These are phyloP conservation scores for Boletus sp. DNA, from an alignment of 768 basidiomycete species.

Conservation along the genomic window DNA sequence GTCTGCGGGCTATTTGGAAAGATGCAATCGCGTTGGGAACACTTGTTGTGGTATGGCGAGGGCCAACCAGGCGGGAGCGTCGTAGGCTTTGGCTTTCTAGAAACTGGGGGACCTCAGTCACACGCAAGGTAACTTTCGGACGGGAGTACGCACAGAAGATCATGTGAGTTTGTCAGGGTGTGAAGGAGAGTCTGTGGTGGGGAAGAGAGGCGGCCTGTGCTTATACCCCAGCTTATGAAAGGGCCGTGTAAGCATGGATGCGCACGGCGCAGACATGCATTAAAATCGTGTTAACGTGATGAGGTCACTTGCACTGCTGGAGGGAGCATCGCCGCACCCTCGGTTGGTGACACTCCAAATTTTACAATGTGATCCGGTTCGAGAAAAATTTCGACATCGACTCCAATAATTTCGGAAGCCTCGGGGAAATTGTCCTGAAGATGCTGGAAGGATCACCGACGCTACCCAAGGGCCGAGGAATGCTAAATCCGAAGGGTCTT, in stretches of 20 bases:
- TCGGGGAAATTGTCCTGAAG: background rate
- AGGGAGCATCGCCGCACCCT: constrained; percentile 19
- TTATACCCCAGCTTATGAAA: constrained; percentile 29
- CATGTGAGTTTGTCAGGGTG: constrained; percentile 21
- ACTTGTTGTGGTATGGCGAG: constrained; percentile 37
- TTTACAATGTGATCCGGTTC: constrained; percentile 6
- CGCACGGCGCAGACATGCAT: constrained; percentile 28
- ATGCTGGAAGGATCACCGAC: background rate
- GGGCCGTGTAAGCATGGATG: constrained; percentile 14
- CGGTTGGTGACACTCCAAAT: constrained; percentile 9
- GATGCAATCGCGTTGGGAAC: constrained; percentile 32
- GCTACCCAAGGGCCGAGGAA: constrained; percentile 2
- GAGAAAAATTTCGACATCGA: constrained; percentile 2
- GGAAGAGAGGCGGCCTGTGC: background rate
- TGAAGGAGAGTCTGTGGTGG: background rate
- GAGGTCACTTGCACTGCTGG: constrained; percentile 25
- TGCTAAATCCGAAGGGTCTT: background rate
- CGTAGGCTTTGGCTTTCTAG: constrained; percentile 27
- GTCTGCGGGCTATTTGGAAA: constrained; percentile 31
- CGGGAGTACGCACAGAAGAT: constrained; percentile 25
- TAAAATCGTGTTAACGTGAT: constrained; percentile 30
- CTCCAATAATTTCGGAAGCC: background rate
- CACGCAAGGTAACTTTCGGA: background rate
- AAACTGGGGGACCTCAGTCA: constrained; percentile 20
- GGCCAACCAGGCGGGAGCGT: constrained; percentile 34